Percentiles rank a stretch among this genome's conserved stretches.
Conservation (phyloP, 192 early-diverging fungal species). For the Thoreauomyces humboldtii region DNA sequence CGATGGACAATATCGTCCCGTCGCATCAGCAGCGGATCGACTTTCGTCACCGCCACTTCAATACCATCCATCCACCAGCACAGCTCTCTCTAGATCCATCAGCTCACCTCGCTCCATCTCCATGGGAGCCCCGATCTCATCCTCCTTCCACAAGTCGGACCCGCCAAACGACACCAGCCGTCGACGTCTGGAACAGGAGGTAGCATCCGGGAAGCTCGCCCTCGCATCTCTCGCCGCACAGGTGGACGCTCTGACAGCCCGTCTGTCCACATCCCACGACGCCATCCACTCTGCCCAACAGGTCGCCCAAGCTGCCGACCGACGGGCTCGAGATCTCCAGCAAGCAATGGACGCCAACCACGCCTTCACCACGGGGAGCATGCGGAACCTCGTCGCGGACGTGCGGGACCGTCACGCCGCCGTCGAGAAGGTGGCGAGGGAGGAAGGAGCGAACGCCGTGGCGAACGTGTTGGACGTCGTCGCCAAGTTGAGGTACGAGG, state of each 20-base stretch:
- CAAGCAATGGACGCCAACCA: conserved; percentile 16
- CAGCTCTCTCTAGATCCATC: background rate
- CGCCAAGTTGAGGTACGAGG: conserved; percentile 31
- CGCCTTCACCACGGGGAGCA: conserved; percentile 18
- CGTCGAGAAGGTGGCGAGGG: conserved; percentile 17
- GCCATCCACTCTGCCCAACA: conserved; percentile 12
- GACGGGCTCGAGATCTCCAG: conserved; percentile 6
- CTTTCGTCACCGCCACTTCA: background rate
- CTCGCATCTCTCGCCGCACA: conserved; percentile 35
- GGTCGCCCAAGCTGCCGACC: conserved; percentile 23
- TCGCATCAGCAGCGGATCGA: background rate
- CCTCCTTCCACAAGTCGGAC: background rate
- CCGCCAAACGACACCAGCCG: conserved; percentile 9
- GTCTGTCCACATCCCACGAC: background rate
- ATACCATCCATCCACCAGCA: background rate
- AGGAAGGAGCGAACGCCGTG: conserved; percentile 24
- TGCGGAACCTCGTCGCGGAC: conserved; percentile 32
- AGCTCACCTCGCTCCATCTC: background rate
- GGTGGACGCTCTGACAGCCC: conserved; percentile 31
- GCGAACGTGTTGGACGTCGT: conserved; percentile 27
- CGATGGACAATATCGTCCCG: no score
- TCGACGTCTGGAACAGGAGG: conserved; percentile 37
- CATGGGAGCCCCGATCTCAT: no score
- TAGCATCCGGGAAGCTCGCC: conserved; percentile 32
- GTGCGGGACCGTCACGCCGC: conserved; percentile 23